phyloP scores from a whole-genome alignment of 495 filamentous ascomycete genomes.

The Hypoxylon trugodes region DNA sequence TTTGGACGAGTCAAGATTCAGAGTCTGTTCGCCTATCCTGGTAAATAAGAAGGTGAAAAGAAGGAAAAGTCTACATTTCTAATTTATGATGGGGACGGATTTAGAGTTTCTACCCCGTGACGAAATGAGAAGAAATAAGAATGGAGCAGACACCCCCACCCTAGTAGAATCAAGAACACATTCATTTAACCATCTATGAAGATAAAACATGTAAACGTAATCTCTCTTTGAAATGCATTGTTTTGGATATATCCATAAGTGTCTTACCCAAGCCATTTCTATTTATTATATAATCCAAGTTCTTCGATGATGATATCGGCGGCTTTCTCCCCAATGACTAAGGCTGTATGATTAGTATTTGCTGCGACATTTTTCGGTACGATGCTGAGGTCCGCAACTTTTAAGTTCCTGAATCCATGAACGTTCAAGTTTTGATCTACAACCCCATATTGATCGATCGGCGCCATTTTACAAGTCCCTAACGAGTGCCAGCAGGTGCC shows the following conservation, averaged over 20 bases:
- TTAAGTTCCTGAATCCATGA: background rate
- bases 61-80: too few species aligned
- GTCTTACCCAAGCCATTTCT: too few species aligned
- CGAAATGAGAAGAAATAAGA: too few species aligned
- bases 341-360: background rate
- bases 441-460: constrained; percentile 9
- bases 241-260: too few species aligned
- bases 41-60: constrained; percentile 57
- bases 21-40: constrained; percentile 67
- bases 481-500: constrained; percentile 59
- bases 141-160: too few species aligned
- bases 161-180: too few species aligned
- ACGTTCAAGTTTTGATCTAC: background rate
- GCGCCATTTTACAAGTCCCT: constrained; percentile 56
- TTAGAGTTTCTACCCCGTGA: too few species aligned
- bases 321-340: background rate
- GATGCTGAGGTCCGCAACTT: background rate
- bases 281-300: too few species aligned
- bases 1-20: constrained; percentile 66
- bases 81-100: too few species aligned
- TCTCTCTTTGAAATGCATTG: too few species aligned
- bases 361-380: background rate
- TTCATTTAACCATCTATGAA: too few species aligned
- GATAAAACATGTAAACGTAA: too few species aligned
- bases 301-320: background rate